These are phyloP conservation scores for Saturnispora hagleri DNA, from an alignment of 805 yeast species.

Conservation along the genomic window DNA sequence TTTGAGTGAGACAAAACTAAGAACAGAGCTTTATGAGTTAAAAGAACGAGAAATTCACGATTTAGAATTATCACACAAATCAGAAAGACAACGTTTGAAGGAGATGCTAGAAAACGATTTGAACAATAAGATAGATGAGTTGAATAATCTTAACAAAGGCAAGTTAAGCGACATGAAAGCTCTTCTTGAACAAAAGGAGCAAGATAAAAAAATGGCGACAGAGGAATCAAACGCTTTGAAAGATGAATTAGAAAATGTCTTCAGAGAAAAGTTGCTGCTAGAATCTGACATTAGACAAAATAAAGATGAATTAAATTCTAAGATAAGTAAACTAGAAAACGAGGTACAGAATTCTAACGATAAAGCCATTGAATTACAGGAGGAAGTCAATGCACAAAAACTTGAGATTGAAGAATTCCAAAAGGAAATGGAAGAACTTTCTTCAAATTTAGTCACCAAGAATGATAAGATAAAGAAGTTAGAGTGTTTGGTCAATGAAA, in stretches of 20 bases:
- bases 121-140: slow-evolving; percentile 20
- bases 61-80: slow-evolving; percentile 27
- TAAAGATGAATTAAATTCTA: background rate
- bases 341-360: slow-evolving; percentile 1
- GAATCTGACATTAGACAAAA: slow-evolving; percentile 1
- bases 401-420: slow-evolving; percentile 7
- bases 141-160: background rate
- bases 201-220: slow-evolving; percentile 5
- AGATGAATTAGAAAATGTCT: background rate
- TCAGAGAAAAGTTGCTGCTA: slow-evolving; percentile 1
- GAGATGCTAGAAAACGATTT: slow-evolving; percentile 27
- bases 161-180: background rate
- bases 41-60: slow-evolving; percentile 30
- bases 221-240: slow-evolving; percentile 9
- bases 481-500: background rate
- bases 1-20: slow-evolving; percentile 23
- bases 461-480: background rate
- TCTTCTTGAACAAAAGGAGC: slow-evolving; percentile 8
- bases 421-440: slow-evolving; percentile 4
- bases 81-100: slow-evolving; percentile 27
- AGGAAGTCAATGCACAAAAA: slow-evolving; percentile 3
- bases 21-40: slow-evolving; percentile 20
- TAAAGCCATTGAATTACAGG: slow-evolving; percentile 2
- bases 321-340: background rate
- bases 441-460: background rate